phyloP scores from a whole-genome alignment of 805 yeast species.

The Yarrowia deformans region DNA sequence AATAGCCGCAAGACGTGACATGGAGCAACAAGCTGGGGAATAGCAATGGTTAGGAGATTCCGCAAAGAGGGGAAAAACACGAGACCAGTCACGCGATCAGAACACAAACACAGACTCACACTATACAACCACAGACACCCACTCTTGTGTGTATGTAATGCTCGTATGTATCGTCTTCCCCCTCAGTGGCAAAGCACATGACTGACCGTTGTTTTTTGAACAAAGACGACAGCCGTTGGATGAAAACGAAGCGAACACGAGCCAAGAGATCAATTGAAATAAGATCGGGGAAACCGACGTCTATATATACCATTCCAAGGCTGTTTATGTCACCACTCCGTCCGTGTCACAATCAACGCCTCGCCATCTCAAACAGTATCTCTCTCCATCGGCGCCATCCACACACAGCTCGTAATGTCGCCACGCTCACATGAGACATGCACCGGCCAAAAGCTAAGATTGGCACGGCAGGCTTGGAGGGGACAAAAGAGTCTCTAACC shows the following conservation, averaged over 20 bases:
- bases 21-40: too few relatives aligned
- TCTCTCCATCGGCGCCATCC: neutral
- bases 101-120: too few relatives aligned
- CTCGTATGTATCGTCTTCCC: too few relatives aligned
- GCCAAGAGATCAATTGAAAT: neutral
- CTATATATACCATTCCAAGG: neutral
- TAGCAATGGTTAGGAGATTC: neutral
- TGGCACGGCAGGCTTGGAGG: neutral
- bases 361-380: too few relatives aligned
- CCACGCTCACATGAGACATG: slow-evolving; percentile 30
- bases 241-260: neutral
- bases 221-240: neutral
- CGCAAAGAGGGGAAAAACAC: too few relatives aligned
- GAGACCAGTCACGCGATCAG: too few relatives aligned
- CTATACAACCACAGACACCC: too few relatives aligned
- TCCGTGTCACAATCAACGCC: neutral
- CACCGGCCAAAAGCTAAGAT: slow-evolving; percentile 9
- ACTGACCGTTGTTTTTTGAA: too few relatives aligned
- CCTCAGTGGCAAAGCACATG: too few relatives aligned
- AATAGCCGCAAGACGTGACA: slow-evolving; percentile 10
- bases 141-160: too few relatives aligned
- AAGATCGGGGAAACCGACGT: neutral
- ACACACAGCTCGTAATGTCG: slow-evolving; percentile 28
- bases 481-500: neutral
- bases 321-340: neutral